Evolutionary conservation across 2,329 filamentous ascomycete species (phyloP), one percentile per base, ranked within the genome.

Genomic region (Cladosporium sp.): DNA sequence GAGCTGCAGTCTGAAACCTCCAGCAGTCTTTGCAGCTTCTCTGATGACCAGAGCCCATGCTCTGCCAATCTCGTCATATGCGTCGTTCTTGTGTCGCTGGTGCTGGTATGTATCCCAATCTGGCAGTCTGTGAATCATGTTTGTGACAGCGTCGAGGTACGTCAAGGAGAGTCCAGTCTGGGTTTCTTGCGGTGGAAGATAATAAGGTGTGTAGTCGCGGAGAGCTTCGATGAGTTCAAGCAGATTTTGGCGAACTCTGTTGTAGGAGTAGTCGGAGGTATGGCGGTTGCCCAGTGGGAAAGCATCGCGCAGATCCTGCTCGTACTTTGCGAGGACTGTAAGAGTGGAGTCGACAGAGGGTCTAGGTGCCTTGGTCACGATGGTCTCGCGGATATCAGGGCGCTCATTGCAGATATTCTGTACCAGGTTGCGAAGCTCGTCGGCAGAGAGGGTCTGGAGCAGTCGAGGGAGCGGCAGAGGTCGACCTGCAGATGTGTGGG

Each of bases 161-260:
- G 87, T 86, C 50, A 99, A 81, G 1, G 92, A 96, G 14, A 88
- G 83, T 30, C 87, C 87, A n/a, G 89, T 80, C 71, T 97, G 92
- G 2, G 84, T 80, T 76, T 99, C 94, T 69, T 89, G 88, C 0
- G 94, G 94, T 12, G 94, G 94, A 2, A 99, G 85, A 69, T 96
- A 99, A 73, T 97, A 92, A 3, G 92, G 91, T 0, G 92, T 97
- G 72, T 95, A 99, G 71, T 99, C 94, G 72, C 88, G 88, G 45
- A 99, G 82, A 43, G 94, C 92, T 60, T 97, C 91, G 60, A 97
- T 85, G 22, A 99, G 83, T 59, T 90, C 87, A 25, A 86, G 78
- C 17, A 97, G 81, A 38, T 88, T 85, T 64, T 92, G 88, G 66
- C 88, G 90, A 57, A 97, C 90, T 67, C 94, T 86, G 72, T 97